These are phyloP conservation scores for Eleusine coracana DNA, from an alignment of 176 grass and related monocot genomes.

Conservation along the genomic window DNA sequence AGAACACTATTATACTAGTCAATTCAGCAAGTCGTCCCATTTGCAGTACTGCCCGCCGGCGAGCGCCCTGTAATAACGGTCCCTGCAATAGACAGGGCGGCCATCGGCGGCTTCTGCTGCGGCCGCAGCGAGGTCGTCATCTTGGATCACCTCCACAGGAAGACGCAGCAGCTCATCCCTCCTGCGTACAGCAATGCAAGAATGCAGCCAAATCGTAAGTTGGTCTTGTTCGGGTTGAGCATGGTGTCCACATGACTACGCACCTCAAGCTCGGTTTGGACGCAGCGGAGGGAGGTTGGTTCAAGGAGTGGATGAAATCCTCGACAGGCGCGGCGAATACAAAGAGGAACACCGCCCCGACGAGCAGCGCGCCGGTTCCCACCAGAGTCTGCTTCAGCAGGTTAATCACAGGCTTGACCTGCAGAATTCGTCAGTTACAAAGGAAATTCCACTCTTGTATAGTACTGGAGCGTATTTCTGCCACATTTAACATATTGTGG, in stretches of 20 bases:
- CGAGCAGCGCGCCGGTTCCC: conserved; percentile 81
- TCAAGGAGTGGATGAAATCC: conserved; percentile 65
- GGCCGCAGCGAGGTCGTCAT: conserved; percentile 78
- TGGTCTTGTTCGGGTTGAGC: not conserved
- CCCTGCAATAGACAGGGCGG: conserved; percentile 92
- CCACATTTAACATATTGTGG: not conserved
- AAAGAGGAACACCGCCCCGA: conserved; percentile 70
- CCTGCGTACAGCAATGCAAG: conserved; percentile 2
- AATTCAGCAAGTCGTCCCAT: conserved; percentile 91
- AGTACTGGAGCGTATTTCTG: not conserved
- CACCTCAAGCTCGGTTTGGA: conserved; percentile 74
- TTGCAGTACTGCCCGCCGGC: conserved; percentile 96
- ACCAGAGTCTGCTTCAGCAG: conserved; percentile 93
- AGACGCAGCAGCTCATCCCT: conserved; percentile 85
- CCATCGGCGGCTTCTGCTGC: conserved; percentile 83
- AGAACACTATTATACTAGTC: conserved; percentile 20
- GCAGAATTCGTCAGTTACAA: not conserved
- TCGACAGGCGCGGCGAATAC: conserved; percentile 67
- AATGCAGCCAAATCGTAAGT: not conserved
- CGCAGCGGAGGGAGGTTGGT: conserved; percentile 41
- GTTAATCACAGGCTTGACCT: conserved; percentile 96
- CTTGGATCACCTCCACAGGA: conserved; percentile 79
- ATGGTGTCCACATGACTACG: not conserved
- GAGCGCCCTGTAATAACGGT: conserved; percentile 85
- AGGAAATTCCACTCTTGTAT: not conserved